phyloP scores from a whole-genome alignment of 2,329 filamentous ascomycete species.

The Claviceps monticola region DNA sequence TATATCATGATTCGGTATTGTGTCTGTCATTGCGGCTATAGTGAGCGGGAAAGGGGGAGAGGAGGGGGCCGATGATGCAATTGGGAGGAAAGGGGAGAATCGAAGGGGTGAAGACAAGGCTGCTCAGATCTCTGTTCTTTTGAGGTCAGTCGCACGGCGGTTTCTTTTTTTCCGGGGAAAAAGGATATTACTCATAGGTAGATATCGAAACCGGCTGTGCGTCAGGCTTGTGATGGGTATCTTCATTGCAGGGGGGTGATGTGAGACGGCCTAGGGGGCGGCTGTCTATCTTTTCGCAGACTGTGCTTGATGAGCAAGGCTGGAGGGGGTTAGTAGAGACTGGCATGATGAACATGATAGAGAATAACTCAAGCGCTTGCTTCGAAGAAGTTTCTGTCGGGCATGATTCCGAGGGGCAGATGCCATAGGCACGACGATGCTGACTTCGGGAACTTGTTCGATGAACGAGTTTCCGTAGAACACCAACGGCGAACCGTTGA shows the following conservation, averaged over 20 bases:
- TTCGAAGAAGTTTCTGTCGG: background rate
- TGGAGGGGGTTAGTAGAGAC: background rate
- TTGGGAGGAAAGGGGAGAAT: background rate
- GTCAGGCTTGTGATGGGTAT: conserved; percentile 2
- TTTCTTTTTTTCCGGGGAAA: background rate
- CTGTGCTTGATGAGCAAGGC: background rate
- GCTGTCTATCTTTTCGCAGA: background rate
- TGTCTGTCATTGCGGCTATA: conserved; percentile 24
- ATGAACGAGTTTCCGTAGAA: too few relatives aligned
- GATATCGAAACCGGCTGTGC: background rate
- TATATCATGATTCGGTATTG: background rate
- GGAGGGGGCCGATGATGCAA: background rate
- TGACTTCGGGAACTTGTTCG: background rate
- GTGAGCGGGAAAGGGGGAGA: background rate
- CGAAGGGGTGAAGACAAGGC: conserved; percentile 1
- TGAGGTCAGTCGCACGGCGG: conserved; percentile 3
- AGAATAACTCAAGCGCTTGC: background rate
- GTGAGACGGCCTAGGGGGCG: too few relatives aligned
- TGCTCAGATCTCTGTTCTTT: conserved; percentile 42
- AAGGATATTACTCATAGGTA: background rate
- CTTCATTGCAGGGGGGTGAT: conserved; percentile 1
- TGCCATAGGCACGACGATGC: too few relatives aligned
- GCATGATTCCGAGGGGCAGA: background rate
- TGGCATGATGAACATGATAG: background rate
- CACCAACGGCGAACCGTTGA: background rate